Conservation (phyloP, 2,329 filamentous ascomycete genomes). For the Chalaropsis thielavioides region DNA sequence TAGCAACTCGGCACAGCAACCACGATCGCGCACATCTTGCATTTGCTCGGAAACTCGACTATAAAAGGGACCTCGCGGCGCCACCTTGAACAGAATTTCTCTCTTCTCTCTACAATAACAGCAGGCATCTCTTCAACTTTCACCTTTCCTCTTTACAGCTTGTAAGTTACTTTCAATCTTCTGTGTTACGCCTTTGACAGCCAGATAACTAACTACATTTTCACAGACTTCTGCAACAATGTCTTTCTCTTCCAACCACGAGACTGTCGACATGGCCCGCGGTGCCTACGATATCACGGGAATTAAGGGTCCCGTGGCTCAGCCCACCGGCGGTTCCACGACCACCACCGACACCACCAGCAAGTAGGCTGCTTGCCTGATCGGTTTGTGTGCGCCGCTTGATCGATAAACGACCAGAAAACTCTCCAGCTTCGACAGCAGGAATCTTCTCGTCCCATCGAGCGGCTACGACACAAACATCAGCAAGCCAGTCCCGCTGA, state of each 20-base stretch:
- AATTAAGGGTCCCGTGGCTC: constrained; percentile 32
- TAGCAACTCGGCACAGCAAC: background rate
- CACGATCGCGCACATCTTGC: background rate
- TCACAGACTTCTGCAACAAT: constrained; percentile 22
- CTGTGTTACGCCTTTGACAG: background rate
- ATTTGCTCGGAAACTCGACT: background rate
- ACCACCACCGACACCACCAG: constrained; percentile 14
- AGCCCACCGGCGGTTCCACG: constrained; percentile 21
- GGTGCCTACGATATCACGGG: constrained; percentile 40
- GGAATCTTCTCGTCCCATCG: background rate
- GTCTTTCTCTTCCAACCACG: constrained; percentile 25
- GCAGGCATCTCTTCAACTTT: background rate
- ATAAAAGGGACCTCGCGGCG: background rate
- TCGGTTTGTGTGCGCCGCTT: background rate
- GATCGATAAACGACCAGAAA: background rate
- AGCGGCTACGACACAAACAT: background rate
- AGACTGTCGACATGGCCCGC: constrained; percentile 33
- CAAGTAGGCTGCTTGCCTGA: background rate
- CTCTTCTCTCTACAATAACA: background rate
- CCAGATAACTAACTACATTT: background rate
- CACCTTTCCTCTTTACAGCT: background rate
- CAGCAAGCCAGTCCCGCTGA: background rate
- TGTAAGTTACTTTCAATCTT: background rate
- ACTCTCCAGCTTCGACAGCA: background rate
- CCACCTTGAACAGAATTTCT: background rate